Evolutionary conservation across 2,329 filamentous ascomycete genomes (phyloP), one percentile per base, ranked within the genome.

Genomic region (Claviceps arundinis): DNA sequence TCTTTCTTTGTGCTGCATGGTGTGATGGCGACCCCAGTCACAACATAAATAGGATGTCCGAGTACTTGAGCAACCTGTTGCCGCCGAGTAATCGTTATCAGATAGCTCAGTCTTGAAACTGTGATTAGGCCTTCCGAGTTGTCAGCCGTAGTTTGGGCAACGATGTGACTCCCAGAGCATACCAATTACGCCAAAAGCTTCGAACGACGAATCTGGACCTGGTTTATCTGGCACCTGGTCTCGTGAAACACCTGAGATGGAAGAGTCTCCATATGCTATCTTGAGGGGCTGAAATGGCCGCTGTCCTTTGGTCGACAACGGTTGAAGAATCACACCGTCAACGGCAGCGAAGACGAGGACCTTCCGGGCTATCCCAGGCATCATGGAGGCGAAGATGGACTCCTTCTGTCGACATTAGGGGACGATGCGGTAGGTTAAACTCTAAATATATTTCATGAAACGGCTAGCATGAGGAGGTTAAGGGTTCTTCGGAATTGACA

Each of bases 11-110:
- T 91, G 2, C 83, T 80, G 50, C 93, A 82, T 1, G 93, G 93
- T 5, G 95, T 95, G n/a, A 97, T 73, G 6, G 89, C 85, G 37
- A 97, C 87, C 59, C 94, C 88, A 44, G 86, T 93, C 54, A 96
- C 81, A 41, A 89, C 83, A 66, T 94, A 98, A 52, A 97, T 74
- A 0, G 90, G 84, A 52, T 80, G 83, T 5, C 88, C 89, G 57
- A 84, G 82, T 48, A 97, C 82, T 57, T 90, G 84, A 3, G 93
- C 93, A 48, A 97, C 89, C 65, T 95, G 87, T 61, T 94, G 80
- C 47, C 91, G 86, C 53, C 82, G 80, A 22, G 85, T 89, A 61
- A 98, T 94, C 11, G 88, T 85, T 53, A 98, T 79, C 6, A 98
- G 78, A 67, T 91, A 97, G 57, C 82, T 87, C 30, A 84, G 78